phyloP scores from a whole-genome alignment of 2,329 filamentous ascomycete species.

The Fusarium sarcochroum region DNA sequence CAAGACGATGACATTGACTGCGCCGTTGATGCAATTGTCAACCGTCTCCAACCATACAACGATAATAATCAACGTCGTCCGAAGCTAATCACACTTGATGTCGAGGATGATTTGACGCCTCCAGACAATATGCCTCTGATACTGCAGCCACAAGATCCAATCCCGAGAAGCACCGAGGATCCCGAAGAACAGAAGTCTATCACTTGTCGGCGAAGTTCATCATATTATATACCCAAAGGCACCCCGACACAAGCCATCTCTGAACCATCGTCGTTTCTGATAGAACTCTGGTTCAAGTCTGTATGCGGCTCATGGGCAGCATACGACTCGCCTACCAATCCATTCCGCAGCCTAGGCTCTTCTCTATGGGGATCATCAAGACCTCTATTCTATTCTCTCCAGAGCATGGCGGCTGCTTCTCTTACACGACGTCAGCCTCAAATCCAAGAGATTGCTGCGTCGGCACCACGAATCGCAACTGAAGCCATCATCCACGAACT shows the following conservation, averaged over 20 bases:
- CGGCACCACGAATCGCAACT: slow-evolving; percentile 33
- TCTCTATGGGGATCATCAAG: slow-evolving; percentile 33
- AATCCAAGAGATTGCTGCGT: slow-evolving; percentile 34
- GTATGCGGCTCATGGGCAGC: slow-evolving; percentile 43
- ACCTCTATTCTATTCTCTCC: slow-evolving; percentile 38
- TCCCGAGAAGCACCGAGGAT: slow-evolving; percentile 2
- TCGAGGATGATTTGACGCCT: background rate
- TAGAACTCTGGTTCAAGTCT: slow-evolving; percentile 43
- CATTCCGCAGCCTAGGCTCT: slow-evolving; percentile 32
- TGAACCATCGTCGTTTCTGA: slow-evolving; percentile 33
- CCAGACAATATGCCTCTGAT: slow-evolving; percentile 3
- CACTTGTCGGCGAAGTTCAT: background rate
- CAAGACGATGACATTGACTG: background rate
- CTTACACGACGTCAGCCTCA: slow-evolving; percentile 23
- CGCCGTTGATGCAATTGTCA: accelerated
- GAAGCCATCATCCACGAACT: slow-evolving; percentile 39
- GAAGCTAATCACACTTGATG: background rate
- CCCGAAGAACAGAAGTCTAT: background rate
- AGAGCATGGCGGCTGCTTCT: slow-evolving; percentile 42
- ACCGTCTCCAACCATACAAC: background rate
- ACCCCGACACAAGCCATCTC: slow-evolving; percentile 28
- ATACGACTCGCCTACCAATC: slow-evolving; percentile 40
- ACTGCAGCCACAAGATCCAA: background rate
- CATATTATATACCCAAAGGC: background rate
- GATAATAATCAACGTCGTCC: background rate